A percentile compares a stretch with the other conserved stretches of the same genome.
These are phyloP conservation scores for Rhodotorula diobovata DNA, from an alignment of 768 basidiomycete genomes.

Conservation along the genomic window DNA sequence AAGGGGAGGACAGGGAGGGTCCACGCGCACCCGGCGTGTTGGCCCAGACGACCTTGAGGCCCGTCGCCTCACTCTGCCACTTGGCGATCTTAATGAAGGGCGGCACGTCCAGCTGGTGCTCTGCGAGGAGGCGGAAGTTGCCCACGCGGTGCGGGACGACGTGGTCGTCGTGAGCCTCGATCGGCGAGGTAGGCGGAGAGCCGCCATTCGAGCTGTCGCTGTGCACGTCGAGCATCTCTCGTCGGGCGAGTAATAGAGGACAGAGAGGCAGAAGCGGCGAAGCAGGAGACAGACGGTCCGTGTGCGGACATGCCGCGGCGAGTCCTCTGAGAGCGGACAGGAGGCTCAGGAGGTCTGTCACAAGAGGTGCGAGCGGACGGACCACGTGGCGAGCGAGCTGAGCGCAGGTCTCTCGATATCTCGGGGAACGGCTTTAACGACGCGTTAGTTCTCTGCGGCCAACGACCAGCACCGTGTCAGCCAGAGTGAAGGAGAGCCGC, in stretches of 20 bases:
- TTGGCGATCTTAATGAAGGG: slow-evolving; percentile 18
- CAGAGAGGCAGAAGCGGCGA: too few relatives aligned
- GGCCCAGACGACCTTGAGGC: slow-evolving; percentile 29
- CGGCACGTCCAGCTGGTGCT: slow-evolving; percentile 8
- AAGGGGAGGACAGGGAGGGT: not conserved
- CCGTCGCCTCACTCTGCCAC: slow-evolving; percentile 18
- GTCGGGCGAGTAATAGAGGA: not conserved
- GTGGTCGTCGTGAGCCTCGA: not conserved
- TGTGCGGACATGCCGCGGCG: not conserved
- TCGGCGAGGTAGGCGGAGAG: not conserved
- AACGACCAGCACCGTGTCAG: too few relatives aligned
- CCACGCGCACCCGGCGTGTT: slow-evolving; percentile 14
- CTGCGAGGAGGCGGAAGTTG: slow-evolving; percentile 13
- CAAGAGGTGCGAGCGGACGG: too few relatives aligned
- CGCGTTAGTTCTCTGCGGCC: too few relatives aligned
- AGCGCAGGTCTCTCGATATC: too few relatives aligned
- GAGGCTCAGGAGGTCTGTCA: not conserved
- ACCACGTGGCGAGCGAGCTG: too few relatives aligned
- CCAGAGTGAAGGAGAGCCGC: too few relatives aligned
- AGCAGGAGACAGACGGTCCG: not conserved
- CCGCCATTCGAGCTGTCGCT: not conserved
- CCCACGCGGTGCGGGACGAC: not conserved
- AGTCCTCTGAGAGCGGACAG: not conserved
- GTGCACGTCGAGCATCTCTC: not conserved
- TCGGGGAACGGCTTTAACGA: too few relatives aligned